Percentiles rank a stretch among this genome's conserved stretches.
phyloP scores from a whole-genome alignment of 352 stramenopile genomes.

The Phytophthora ohioensis region DNA sequence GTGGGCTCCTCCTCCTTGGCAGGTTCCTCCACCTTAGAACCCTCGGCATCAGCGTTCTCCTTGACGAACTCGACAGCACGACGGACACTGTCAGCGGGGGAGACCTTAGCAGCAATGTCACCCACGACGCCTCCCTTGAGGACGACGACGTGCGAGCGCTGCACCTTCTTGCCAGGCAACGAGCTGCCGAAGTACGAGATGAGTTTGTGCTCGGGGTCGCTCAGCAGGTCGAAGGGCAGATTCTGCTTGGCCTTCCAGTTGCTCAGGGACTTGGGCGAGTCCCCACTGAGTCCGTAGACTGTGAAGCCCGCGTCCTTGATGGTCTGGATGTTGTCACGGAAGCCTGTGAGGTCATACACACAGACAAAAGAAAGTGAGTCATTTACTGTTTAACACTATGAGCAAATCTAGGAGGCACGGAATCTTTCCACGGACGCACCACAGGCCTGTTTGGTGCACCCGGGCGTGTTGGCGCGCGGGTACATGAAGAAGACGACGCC shows the following conservation, averaged over 20 bases:
- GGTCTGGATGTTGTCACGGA: constrained; percentile 85
- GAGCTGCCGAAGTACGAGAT: constrained; percentile 91
- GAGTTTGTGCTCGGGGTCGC: constrained; percentile 82
- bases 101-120: constrained; percentile 84
- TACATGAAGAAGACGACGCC: constrained; percentile 93
- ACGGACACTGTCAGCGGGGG: constrained; percentile 76
- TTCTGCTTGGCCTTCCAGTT: constrained; percentile 87
- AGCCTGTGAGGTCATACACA: constrained; percentile 48
- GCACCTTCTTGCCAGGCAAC: constrained; percentile 76
- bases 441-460: constrained; percentile 90
- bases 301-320: constrained; percentile 84
- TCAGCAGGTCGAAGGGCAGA: constrained; percentile 84
- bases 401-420: background rate
- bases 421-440: constrained; percentile 47
- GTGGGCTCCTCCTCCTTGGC: constrained; percentile 29
- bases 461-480: constrained; percentile 84
- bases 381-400: constrained; percentile 17
- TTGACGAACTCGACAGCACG: constrained; percentile 80
- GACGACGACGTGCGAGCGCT: constrained; percentile 88
- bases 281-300: constrained; percentile 83
- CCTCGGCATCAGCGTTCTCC: constrained; percentile 35
- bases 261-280: constrained; percentile 73
- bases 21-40: constrained; percentile 25
- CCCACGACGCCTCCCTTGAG: constrained; percentile 81
- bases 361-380: constrained; percentile 13